Percentiles rank a stretch among this genome's conserved stretches.
phyloP scores from a whole-genome alignment of 164 flowering plant genomes.

The Pachysandra terminalis region DNA sequence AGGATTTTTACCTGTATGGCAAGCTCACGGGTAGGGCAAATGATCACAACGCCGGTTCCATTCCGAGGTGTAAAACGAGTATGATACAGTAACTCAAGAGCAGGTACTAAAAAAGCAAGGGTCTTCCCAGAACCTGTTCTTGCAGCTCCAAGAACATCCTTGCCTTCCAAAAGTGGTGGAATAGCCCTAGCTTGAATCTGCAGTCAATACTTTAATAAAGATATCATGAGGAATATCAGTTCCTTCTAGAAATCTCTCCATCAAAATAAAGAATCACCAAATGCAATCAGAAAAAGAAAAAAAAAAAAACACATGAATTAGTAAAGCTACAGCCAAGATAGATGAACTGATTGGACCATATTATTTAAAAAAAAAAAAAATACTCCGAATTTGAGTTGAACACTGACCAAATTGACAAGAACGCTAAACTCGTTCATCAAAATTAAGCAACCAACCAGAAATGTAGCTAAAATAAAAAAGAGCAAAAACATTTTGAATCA shows the following conservation, averaged over 20 bases:
- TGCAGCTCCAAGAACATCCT: slow-evolving; percentile 96
- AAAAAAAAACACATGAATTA: no score
- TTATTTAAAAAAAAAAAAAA: no score
- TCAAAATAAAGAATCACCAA: no score
- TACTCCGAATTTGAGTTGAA: no score
- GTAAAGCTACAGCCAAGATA: no score
- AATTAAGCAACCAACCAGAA: no score
- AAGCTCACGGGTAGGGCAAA: slow-evolving; percentile 96
- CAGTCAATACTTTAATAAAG: slow-evolving; percentile 10
- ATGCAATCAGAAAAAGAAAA: no score
- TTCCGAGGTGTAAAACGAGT: slow-evolving; percentile 67
- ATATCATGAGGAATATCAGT: background rate
- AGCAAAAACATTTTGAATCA: background rate
- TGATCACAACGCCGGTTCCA: slow-evolving; percentile 87
- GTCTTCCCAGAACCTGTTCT: slow-evolving; percentile 98
- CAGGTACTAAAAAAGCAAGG: slow-evolving; percentile 88
- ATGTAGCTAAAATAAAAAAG: no score
- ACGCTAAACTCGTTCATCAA: no score
- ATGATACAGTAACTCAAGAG: slow-evolving; percentile 71
- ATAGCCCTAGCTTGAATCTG: slow-evolving; percentile 91
- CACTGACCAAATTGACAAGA: no score
- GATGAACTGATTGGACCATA: no score
- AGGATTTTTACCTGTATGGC: slow-evolving; percentile 99
- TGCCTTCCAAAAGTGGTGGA: slow-evolving; percentile 73
- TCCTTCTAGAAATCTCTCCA: no score